phyloP scores from a whole-genome alignment of 805 yeast genomes.

The Wickerhamomyces mucosus region DNA sequence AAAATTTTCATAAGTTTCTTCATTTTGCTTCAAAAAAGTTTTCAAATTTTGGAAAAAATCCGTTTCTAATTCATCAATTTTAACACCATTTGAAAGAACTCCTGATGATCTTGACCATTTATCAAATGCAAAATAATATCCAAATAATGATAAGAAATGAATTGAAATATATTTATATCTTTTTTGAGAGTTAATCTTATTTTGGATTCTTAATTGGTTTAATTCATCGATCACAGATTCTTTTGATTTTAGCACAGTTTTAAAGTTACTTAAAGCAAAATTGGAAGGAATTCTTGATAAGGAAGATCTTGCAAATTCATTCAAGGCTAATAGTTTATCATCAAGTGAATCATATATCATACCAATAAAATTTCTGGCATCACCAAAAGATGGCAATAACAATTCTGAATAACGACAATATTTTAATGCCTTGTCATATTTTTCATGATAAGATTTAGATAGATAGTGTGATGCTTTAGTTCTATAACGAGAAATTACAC shows the following conservation, averaged over 20 bases:
- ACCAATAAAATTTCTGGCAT: conserved; percentile 53
- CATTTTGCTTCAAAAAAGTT: conserved; percentile 7
- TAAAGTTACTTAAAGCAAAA: conserved; percentile 29
- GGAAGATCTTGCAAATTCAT: conserved; percentile 37
- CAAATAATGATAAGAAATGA: conserved; percentile 27
- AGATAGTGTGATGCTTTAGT: conserved; percentile 24
- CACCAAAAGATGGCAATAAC: conserved; percentile 59
- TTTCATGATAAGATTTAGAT: conserved; percentile 28
- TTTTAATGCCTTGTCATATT: conserved; percentile 34
- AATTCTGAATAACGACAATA: conserved; percentile 44
- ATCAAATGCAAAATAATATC: conserved; percentile 34
- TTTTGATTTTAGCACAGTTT: conserved; percentile 23
- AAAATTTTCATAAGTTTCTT: conserved; percentile 8
- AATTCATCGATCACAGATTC: conserved; percentile 15
- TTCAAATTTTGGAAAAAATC: conserved; percentile 23
- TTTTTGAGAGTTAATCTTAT: conserved; percentile 5
- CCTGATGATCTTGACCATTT: conserved; percentile 25
- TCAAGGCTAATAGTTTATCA: conserved; percentile 20
- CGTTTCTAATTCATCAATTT: conserved; percentile 20
- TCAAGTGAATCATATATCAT: conserved; percentile 36
- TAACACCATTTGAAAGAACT: conserved; percentile 22
- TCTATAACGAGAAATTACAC: conserved; percentile 50
- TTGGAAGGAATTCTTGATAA: conserved; percentile 31
- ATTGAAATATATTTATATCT: conserved; percentile 10
- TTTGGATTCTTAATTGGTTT: conserved; percentile 16